These are phyloP conservation scores for Arbutus unedo DNA, from an alignment of 148 eudicot species.

Conservation along the genomic window DNA sequence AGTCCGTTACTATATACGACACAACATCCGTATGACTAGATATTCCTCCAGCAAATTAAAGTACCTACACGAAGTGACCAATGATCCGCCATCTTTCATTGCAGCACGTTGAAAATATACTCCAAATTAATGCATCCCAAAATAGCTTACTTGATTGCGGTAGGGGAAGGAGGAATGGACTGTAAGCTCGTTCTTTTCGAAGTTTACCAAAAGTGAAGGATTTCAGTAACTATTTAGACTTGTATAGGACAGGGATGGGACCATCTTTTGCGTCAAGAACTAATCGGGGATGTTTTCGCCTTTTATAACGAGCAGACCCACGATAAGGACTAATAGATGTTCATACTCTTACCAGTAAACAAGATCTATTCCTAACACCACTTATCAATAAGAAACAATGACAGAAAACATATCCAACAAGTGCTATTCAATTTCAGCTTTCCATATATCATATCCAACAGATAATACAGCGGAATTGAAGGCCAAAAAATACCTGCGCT, in stretches of 20 bases:
- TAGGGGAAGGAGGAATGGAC: neutral
- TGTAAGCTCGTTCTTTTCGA: neutral
- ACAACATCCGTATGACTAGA: neutral
- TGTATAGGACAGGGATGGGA: neutral
- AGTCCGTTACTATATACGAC: neutral
- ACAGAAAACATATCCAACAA: neutral
- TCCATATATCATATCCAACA: neutral
- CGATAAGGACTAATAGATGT: neutral
- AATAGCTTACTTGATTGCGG: neutral
- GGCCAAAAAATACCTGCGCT: conserved; percentile 51
- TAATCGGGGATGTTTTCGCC: neutral
- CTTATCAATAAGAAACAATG: neutral
- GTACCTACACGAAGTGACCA: too few species aligned
- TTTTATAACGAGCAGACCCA: neutral
- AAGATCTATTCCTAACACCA: neutral
- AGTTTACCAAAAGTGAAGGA: neutral
- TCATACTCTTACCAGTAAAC: neutral
- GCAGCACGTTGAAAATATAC: neutral
- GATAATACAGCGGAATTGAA: neutral
- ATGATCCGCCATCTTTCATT: neutral
- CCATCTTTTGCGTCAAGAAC: neutral
- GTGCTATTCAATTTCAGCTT: neutral
- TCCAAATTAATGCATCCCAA: neutral
- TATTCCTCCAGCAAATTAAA: neutral
- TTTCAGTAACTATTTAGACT: neutral